A percentile compares a stretch with the other conserved stretches of the same genome.
Evolutionary conservation across 768 basidiomycete species (phyloP).

Genomic region (Pleurotus citrinopileatus): DNA sequence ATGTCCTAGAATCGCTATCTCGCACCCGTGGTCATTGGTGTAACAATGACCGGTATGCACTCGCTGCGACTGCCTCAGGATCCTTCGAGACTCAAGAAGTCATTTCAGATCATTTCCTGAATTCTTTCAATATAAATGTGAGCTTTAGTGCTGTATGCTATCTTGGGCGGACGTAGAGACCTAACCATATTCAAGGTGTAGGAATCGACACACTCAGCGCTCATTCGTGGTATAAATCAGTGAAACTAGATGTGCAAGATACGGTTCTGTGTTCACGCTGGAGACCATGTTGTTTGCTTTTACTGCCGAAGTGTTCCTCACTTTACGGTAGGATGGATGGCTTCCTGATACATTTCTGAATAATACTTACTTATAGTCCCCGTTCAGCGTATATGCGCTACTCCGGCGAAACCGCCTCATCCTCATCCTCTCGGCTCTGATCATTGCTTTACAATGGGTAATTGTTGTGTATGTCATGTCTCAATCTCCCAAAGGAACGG

Average conservation of each 20-base stretch:
- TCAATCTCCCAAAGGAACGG: slow-evolving; percentile 8
- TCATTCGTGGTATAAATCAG: neutral
- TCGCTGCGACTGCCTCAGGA: neutral
- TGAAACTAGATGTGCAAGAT: slow-evolving; percentile 10
- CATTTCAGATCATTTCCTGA: neutral
- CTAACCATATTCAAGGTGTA: slow-evolving; percentile 1
- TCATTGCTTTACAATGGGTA: slow-evolving; percentile 10
- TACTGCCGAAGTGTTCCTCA: slow-evolving; percentile 10
- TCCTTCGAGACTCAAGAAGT: neutral
- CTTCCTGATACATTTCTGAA: neutral
- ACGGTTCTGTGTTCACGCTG: slow-evolving; percentile 10
- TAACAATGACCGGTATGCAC: slow-evolving; percentile 13
- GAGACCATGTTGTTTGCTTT: slow-evolving; percentile 12
- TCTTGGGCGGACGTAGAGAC: too few species aligned
- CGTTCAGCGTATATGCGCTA: slow-evolving; percentile 9
- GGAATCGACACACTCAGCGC: too few species aligned
- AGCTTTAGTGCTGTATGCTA: too few species aligned
- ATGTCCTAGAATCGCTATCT: slow-evolving; percentile 17
- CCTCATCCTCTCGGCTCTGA: neutral
- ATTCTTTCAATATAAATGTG: slow-evolving; percentile 1
- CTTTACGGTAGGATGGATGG: slow-evolving; percentile 6
- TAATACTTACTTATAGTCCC: neutral
- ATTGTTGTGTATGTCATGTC: slow-evolving; percentile 10
- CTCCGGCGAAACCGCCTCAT: slow-evolving; percentile 4
- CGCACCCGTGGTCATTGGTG: slow-evolving; percentile 13